Base-by-base conservation (phyloP, 2,329 filamentous ascomycete species). In the Sarocladium oryzae region DNA sequence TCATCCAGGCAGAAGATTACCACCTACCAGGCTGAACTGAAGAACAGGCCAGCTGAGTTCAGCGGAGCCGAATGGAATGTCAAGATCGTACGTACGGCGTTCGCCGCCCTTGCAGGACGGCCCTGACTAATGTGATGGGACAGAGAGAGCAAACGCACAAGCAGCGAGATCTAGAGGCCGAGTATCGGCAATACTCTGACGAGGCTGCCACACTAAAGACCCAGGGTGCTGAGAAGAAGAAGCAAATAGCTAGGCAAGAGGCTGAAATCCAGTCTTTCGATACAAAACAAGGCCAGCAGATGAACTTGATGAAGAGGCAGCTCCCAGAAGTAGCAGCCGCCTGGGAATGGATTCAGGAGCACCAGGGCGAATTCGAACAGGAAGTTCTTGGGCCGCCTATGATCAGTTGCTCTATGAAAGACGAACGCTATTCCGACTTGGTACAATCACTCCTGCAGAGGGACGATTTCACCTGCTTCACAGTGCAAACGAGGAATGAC, bases 311-410 rank as follows among this genome's bases (percentile, higher is more conserved):
- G 51, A 74, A 73, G 50, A 74, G 63, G 5, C 15, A 77, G 1
- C 86, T 84, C 10, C 63, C 63, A 0, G 87, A 96, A 52, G 81
- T 86, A 2, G 78, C 78, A 10, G 72, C 64, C 56, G 89, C 84
- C 2, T 96, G 89, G 83, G 75, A 84, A 37, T 99, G 92, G 91
- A 77, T 97, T 49, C 78, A 88, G 61, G 66, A 81, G 2, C 82
- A 99, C 63, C 77, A 77, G 53, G 63, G 76, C 51, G 67, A 78
- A 46, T 93, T 96, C 56, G 79, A 87, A 61, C 82, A 86, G 56
- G 77, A 86, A 53, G 84, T 96, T 4, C 89, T 86, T 62, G 89
- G 88, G 0, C 91, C 91, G 5, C 84, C 91, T 0, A 80, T 93
- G 61, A 72, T 96, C 28, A 85, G 79, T 53, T 96, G 90, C 66